Base-by-base conservation (phyloP, 441 rosid species). In the Erodium trifolium region DNA sequence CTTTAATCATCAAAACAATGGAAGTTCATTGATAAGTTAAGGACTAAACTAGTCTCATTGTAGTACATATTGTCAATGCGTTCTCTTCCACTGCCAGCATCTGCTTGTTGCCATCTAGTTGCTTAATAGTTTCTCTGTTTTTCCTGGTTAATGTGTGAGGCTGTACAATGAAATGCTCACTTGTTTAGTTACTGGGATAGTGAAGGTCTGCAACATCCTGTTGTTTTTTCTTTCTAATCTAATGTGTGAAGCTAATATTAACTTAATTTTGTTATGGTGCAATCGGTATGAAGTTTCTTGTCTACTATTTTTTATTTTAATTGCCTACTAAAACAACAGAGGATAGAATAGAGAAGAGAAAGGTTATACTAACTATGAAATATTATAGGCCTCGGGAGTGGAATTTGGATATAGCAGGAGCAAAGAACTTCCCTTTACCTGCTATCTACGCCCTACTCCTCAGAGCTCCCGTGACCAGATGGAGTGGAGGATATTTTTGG, bases 401-500 rank as follows among this genome's bases (percentile, higher is more conserved):
- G 77, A 57, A 57, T 66, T 17, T 80, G 19, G 57, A 68, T 14
- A 51, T 80, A 59, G 73, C 73, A 12, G 13, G 65, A 14, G 69
- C 59, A 63, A 59, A 43, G 0, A 14, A 67, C 41, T 4, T 73
- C 57, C 63, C 35, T 31, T 49, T 63, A 66, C 53, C 34, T 77
- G 41, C 51, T 6, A 23, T 66, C 67, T 77, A 43, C 17, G 41
- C 64, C 81, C 80, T 66, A 81, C 77, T 9, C 65, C 81, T 41
- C 51, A 80, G 69, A 66, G 68, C 55, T 0, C 49, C 17, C 78
- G 79, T 8, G 83, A 77, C 39, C 23, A 51, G 35, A 55, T 9
- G n/a, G 83, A 80, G 71, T 77, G 83, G 81, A 16, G 3, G 14
- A 63, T 59, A 67, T 80, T 80, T 71, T 72, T 80, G 72, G 4